Conservation (phyloP, 179 eudicot species). For the Beta corolliflora region DNA sequence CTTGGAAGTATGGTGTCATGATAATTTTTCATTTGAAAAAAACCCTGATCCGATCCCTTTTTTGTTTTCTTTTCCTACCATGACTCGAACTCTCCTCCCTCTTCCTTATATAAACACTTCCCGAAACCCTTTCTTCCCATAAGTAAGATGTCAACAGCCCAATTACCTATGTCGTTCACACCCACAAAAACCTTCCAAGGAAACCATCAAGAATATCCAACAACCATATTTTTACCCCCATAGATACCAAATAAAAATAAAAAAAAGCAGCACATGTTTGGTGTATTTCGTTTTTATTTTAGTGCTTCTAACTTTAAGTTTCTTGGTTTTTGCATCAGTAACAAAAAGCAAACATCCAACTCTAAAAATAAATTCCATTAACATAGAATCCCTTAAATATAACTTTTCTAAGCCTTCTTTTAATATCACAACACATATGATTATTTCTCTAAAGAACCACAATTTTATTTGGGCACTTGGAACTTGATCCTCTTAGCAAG, state of each 20-base stretch:
- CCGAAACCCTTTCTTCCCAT: not conserved
- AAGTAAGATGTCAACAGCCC: not conserved
- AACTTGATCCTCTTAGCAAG: not conserved
- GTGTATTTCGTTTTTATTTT: constrained; percentile 33
- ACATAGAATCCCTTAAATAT: constrained; percentile 28
- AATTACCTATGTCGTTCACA: not conserved
- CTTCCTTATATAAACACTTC: not conserved
- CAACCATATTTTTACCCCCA: not conserved
- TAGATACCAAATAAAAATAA: not conserved
- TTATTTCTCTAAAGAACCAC: constrained; percentile 29
- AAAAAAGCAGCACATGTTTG: constrained; percentile 32
- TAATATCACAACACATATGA: constrained; percentile 31
- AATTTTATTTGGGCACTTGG: constrained; percentile 43
- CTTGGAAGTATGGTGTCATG: too few species aligned
- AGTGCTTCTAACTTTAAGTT: constrained; percentile 24
- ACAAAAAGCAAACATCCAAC: constrained; percentile 29
- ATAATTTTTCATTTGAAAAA: too few species aligned
- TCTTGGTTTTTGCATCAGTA: constrained; percentile 31
- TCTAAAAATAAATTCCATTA: constrained; percentile 21
- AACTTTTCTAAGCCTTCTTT: constrained; percentile 24
- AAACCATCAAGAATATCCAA: not conserved
- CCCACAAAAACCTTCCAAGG: not conserved
- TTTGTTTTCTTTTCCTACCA: too few species aligned
- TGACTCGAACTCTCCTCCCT: too few species aligned
- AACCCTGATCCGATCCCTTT: too few species aligned